Percentiles rank a stretch among this genome's conserved stretches.
These are phyloP conservation scores for Neopestalotiopsis clavispora DNA, from an alignment of 2,329 filamentous ascomycete species.

Conservation along the genomic window DNA sequence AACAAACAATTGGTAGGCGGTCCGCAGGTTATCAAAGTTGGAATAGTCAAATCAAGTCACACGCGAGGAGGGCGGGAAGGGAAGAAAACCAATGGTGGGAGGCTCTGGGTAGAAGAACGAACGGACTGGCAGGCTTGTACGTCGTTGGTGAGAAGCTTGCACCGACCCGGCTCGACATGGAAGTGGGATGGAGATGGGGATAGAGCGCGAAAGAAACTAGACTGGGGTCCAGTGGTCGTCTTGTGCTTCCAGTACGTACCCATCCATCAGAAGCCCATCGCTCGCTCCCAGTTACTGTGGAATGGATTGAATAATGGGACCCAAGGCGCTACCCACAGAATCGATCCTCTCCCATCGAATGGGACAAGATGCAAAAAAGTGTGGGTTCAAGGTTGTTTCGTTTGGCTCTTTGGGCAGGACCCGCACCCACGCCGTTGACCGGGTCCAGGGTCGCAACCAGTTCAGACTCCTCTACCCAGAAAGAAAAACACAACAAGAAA, in stretches of 20 bases:
- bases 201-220: background rate
- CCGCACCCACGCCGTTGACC: constrained; percentile 12
- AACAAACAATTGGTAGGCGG: background rate
- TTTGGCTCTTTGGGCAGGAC: constrained; percentile 3
- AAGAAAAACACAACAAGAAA: background rate
- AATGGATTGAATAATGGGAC: background rate
- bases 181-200: background rate
- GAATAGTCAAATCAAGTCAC: background rate
- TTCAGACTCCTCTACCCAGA: background rate
- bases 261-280: background rate
- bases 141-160: constrained; percentile 1
- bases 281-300: background rate
- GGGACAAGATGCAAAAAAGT: constrained; percentile 1
- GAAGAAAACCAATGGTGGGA: constrained; percentile 17
- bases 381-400: constrained; percentile 9
- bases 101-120: constrained; percentile 13
- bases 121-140: background rate
- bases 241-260: background rate
- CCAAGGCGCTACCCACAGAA: background rate
- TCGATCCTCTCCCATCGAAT: constrained; percentile 3
- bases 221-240: too few relatives aligned
- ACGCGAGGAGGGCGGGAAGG: constrained; percentile 16
- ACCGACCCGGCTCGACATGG: background rate
- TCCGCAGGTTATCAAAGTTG: background rate
- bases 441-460: constrained; percentile 4